These are phyloP conservation scores for Geranium brycei DNA, from an alignment of 345 rosid genomes.

Conservation along the genomic window DNA sequence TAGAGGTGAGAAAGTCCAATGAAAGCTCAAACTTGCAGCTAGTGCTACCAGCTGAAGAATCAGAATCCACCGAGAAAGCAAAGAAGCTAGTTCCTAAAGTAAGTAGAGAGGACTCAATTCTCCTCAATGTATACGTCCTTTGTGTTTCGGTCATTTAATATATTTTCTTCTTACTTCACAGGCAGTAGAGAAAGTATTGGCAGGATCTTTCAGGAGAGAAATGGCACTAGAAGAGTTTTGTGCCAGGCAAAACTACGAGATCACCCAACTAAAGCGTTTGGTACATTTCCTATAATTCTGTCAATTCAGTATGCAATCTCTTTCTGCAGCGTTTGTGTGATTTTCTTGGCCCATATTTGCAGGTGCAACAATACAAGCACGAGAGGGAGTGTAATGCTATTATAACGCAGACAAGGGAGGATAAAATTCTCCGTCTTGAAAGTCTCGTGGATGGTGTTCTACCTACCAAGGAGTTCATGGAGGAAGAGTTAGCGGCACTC, in stretches of 20 bases:
- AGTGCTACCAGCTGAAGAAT: constrained; percentile 36
- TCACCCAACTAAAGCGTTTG: constrained; percentile 84
- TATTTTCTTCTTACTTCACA: constrained; percentile 12
- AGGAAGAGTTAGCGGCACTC: constrained; percentile 65
- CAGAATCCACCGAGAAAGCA: constrained; percentile 45
- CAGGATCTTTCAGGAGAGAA: constrained; percentile 94
- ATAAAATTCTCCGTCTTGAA: constrained; percentile 84
- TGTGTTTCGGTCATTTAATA: constrained; percentile 2
- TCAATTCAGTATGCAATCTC: neutral
- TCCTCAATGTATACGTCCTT: constrained; percentile 1
- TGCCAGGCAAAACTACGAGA: constrained; percentile 77
- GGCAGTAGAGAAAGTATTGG: constrained; percentile 96
- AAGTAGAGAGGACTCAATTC: constrained; percentile 13
- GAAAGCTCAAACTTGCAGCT: constrained; percentile 49
- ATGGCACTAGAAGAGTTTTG: constrained; percentile 95
- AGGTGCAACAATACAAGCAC: constrained; percentile 98
- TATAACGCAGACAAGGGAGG: constrained; percentile 83
- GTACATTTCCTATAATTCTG: constrained; percentile 28
- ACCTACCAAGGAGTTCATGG: constrained; percentile 74
- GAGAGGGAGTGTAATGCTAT: constrained; percentile 94
- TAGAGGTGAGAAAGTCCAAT: constrained; percentile 31
- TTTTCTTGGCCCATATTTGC: constrained; percentile 14
- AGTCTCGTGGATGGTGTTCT: constrained; percentile 95
- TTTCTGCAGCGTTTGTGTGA: constrained; percentile 8
- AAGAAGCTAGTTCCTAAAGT: constrained; percentile 77